Evolutionary conservation across 306 rosid species (phyloP).

Genomic region (Benincasa hispida): DNA sequence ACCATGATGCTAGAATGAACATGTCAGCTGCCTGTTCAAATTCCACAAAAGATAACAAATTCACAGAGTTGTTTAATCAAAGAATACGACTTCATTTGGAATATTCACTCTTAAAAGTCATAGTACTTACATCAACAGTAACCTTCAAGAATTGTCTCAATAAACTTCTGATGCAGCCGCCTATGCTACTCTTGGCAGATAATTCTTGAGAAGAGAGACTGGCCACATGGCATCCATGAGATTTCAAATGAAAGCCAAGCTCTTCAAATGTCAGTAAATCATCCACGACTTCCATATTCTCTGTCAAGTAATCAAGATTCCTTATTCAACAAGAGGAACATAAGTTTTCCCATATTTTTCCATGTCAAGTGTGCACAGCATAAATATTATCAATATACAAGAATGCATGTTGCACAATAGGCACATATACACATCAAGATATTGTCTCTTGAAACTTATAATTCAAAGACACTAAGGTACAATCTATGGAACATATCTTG

Average conservation of each 20-base stretch:
- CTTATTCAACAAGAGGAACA: neutral
- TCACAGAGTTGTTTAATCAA: neutral
- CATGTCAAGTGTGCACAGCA: neutral
- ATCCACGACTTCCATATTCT: conserved; percentile 84
- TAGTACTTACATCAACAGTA: conserved; percentile 45
- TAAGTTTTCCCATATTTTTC: neutral
- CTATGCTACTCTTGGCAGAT: conserved; percentile 64
- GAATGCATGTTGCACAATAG: neutral
- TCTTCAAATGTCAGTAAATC: conserved; percentile 71
- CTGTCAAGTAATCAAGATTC: conserved; percentile 30
- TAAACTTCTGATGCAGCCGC: conserved; percentile 70
- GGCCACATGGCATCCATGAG: conserved; percentile 77
- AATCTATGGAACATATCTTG: neutral
- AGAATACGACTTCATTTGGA: neutral
- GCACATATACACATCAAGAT: neutral
- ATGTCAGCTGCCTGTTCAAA: conserved; percentile 65
- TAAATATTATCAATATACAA: neutral
- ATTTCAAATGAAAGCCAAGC: conserved; percentile 60
- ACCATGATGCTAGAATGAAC: conserved; percentile 85
- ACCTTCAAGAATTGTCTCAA: conserved; percentile 47
- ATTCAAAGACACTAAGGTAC: neutral
- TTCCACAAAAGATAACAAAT: conserved; percentile 8
- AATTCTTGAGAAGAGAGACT: conserved; percentile 61
- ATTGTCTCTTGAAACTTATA: neutral
- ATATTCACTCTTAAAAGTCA: neutral